Percentiles rank a stretch among this genome's conserved stretches.
Evolutionary conservation across 2,329 filamentous ascomycete species (phyloP).

Genomic region (Phaeosphaeriaceae sp.): DNA sequence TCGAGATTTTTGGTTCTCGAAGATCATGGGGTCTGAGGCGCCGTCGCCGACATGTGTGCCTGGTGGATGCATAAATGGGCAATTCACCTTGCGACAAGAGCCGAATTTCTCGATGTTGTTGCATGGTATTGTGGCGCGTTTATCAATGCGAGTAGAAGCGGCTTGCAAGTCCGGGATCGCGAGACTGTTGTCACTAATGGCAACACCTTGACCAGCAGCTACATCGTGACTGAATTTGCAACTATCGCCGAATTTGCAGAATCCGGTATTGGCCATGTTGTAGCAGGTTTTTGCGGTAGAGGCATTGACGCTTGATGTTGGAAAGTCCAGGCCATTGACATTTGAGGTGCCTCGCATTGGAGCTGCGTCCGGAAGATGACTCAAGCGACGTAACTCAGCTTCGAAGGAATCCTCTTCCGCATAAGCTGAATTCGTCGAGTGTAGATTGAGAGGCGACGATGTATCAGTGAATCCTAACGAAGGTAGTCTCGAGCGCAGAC

Average conservation of each 20-base stretch:
- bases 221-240: slow-evolving; percentile 3
- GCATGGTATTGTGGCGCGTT: not conserved
- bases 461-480: too few relatives aligned
- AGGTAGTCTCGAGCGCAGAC: too few relatives aligned
- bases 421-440: too few relatives aligned
- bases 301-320: not conserved
- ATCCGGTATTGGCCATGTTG: not conserved
- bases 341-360: not conserved
- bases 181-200: not conserved
- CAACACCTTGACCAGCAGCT: not conserved
- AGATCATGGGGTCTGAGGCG: not conserved
- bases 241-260: not conserved
- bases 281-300: not conserved
- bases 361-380: too few relatives aligned
- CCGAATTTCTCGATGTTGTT: not conserved
- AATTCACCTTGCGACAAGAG: not conserved
- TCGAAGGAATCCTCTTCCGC: too few relatives aligned
- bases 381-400: too few relatives aligned
- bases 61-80: not conserved
- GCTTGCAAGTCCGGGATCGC: not conserved
- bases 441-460: too few relatives aligned
- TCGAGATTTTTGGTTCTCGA: not conserved
- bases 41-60: not conserved
- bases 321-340: not conserved
- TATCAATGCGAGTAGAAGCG: not conserved